Evolutionary conservation across 352 stramenopile species (phyloP), one percentile per base, ranked within the genome.

Genomic region (Globisporangium echinulatum): DNA sequence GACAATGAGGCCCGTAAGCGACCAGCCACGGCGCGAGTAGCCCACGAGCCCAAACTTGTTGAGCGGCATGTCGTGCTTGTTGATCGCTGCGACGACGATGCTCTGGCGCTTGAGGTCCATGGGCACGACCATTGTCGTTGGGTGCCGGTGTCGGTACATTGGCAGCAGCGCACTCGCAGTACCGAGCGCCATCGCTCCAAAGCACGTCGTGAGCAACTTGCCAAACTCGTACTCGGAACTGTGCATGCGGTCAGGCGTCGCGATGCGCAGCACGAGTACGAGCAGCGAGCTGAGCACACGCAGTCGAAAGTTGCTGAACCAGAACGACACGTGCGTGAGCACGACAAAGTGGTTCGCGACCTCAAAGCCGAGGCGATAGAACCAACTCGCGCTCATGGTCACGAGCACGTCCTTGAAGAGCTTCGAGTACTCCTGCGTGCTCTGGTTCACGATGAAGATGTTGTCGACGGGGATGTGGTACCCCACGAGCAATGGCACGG

Each of bases 401-500:
- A 77, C 63, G 43, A 77, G 61, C n/a, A 60, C 9, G 7, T 77
- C 67, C 3, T 62, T 58, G 14, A 71, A 40, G n/a, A 48, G 3
- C 44, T 75, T 75, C 1, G 69, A 61, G 42, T 67, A 59, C 13
- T 58, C 13, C 10, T 54, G 17, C 6, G 43, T 48, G 3, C 52
- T 17, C 13, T 51, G 62, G 47, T 66, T 19, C 36, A 58, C 51
- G 60, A 74, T 77, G 49, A 77, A 74, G 4, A 56, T 43, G 8
- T 63, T 64, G 39, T 77, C 67, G 19, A 57, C 54, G 0, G 69
- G 67, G 17, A 77, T 42, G 53, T 72, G 69, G 50, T 70, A 77
- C 13, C 62, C 58, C 25, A 77, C 19, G 17, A 77, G 42, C 7
- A 77, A 51, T 25, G 67, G 69, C 17, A 72, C 44, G 1, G 63